Base-by-base conservation (phyloP, 1,284 basidiomycete genomes). In the Trichosporon asahii region DNA sequence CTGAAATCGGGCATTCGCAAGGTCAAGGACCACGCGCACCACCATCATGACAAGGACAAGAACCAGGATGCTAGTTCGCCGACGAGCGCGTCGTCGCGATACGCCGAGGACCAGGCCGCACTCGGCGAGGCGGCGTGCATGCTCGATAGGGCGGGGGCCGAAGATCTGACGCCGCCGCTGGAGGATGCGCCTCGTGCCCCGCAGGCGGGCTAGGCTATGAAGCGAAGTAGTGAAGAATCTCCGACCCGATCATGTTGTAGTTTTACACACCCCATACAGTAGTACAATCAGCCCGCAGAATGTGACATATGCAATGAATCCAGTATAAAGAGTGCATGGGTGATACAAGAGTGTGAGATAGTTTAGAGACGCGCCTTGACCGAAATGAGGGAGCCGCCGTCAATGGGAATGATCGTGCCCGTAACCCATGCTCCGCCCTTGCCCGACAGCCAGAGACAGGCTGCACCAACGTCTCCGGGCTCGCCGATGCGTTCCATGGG, bases 371-470 rank as follows among this genome's bases (percentile, higher is more conserved):
- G 79, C 9, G 75, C 70, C 31, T 74, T 70, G 15, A 76, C 72
- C 9, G 72, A 70, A 25, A 86, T 81, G 18, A 87, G 74, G 64
- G 80, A 79, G 33, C 88, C 88, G n/a, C 89, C 89, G 73, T 90
- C 89, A 64, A 90, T 76, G 12, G 86, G 81, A 44, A 90, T 86
- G 3, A 89, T 88, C 14, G 89, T 88, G 7, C 88, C 90, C 65
- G 88, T 90, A 53, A 90, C 85, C 79, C 86, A 90, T 35, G 87
- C 85, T 0, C 88, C 89, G 2, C 88, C 89, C 60, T 85, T 85
- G 66, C 87, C 87, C 11, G 88, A 83, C 21, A 91, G 83, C 85
- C 87, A 91, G 57, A 91, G 75, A 53, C 87, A 88, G 3, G 89
- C 85, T 0, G 88, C 89, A 1, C 86, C 88, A 6, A 90, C 85